phyloP scores from a whole-genome alignment of 2,329 filamentous ascomycete species.

The Falciphora oryzae region DNA sequence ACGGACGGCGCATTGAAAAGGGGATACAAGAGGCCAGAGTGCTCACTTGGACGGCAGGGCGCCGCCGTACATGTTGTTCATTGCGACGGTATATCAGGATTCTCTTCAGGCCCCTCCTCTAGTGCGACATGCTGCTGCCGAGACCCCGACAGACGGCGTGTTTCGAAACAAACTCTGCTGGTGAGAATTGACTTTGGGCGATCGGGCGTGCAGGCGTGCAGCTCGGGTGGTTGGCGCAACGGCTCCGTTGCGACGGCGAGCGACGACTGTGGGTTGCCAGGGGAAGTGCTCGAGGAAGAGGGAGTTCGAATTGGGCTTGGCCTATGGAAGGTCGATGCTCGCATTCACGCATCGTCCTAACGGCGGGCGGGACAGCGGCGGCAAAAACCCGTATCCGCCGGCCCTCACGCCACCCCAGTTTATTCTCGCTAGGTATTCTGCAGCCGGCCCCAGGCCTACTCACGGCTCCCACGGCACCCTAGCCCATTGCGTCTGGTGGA shows the following conservation, averaged over 20 bases:
- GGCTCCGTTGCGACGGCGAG: not conserved
- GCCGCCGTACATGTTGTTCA: not conserved
- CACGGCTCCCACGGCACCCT: not conserved
- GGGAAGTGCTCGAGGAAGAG: not conserved
- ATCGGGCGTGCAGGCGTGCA: not conserved
- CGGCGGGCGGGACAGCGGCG: not conserved
- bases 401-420: not conserved
- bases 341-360: not conserved
- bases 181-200: not conserved
- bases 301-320: not conserved
- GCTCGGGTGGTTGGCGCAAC: not conserved
- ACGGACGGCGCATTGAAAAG: too few relatives aligned
- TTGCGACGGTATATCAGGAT: not conserved
- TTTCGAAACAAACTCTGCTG: not conserved
- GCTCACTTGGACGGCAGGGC: not conserved
- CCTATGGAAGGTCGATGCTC: not conserved
- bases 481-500: not conserved
- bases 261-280: not conserved
- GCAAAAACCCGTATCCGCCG: not conserved
- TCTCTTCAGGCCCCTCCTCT: not conserved
- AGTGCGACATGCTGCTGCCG: not conserved
- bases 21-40: not conserved
- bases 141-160: not conserved
- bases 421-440: not conserved
- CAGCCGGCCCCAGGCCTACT: not conserved